Base-by-base conservation (phyloP, 139 green algal genomes). In the Chlamydomonas incerta region DNA sequence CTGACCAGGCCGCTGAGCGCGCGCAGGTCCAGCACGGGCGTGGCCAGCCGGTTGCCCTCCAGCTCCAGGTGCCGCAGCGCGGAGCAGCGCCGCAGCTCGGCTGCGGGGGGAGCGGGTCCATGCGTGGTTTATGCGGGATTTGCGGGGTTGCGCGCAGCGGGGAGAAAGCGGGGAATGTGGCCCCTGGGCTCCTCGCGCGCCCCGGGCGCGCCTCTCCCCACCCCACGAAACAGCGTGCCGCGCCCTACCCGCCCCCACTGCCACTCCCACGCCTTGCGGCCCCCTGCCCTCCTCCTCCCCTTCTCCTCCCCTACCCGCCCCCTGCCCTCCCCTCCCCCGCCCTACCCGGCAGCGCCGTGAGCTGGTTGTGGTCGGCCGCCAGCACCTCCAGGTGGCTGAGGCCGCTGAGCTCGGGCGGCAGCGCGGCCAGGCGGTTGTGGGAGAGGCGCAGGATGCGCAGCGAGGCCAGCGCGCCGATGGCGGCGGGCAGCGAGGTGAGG, bases 31-130 rank as follows among this genome's bases (percentile, higher is more conserved):
- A 98, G 84, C 68, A 97, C 88, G 11, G 95, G 92, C 63, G 87
- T 90, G n/a, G 91, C 91, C 37, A 98, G 89, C 2, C 90, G 86
- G 92, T 99, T 99, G 87, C 90, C 75, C 92, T 98, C 94, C 80
- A 99, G 88, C 69, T 95, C 95, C 26, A 99, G 80, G 82, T 96
- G 90, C n/a, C 92, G 87, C 76, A 99, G 90, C 5, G 70, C 35
- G 31, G 55, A 74, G 88, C 94, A 98, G 70, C 55, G 80, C 20
- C 91, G 88, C 87, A 98, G 90, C 87, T 98, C 95, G 58, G 91
- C 93, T 96, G 93, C 86, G 90, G 41, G 65, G 1, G 6, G 73
- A n/a, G 31, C 11, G 71, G 15, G n/a, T n/a, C n/a, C n/a, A n/a
- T n/a, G n/a, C n/a, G n/a, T n/a, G n/a, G n/a, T n/a, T n/a, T n/a